phyloP scores from a whole-genome alignment of 2,329 filamentous ascomycete genomes.

The Septoria linicola region DNA sequence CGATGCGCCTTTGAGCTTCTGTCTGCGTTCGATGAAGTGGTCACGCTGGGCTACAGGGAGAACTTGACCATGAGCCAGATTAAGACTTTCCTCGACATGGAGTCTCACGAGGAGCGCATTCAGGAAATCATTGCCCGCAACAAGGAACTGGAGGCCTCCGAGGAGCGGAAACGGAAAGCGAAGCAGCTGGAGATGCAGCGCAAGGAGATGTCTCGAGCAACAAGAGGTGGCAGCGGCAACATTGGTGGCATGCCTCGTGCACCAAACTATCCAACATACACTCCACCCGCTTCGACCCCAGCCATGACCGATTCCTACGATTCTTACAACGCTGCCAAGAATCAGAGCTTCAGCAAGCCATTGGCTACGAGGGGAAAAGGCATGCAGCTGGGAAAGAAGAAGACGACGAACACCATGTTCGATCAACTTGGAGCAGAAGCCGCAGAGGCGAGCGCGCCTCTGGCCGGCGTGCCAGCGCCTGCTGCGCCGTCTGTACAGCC shows the following conservation, averaged over 20 bases:
- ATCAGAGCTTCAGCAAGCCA: slow-evolving; percentile 79
- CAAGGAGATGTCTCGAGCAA: slow-evolving; percentile 84
- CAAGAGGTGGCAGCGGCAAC: slow-evolving; percentile 48
- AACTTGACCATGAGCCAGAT: slow-evolving; percentile 96
- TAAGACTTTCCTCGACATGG: slow-evolving; percentile 99
- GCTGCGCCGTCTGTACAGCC: slow-evolving; percentile 50
- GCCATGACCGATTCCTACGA: slow-evolving; percentile 81
- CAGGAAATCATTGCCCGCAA: slow-evolving; percentile 96
- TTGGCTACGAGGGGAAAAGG: slow-evolving; percentile 84
- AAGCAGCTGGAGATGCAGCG: slow-evolving; percentile 99
- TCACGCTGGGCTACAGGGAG: slow-evolving; percentile 92
- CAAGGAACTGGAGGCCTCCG: slow-evolving; percentile 96
- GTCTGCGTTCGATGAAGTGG: slow-evolving; percentile 94
- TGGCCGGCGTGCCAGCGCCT: slow-evolving; percentile 58
- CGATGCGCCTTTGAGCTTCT: slow-evolving; percentile 95
- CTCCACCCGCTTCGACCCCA: slow-evolving; percentile 78
- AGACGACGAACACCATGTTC: slow-evolving; percentile 95
- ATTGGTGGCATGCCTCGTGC: slow-evolving; percentile 61
- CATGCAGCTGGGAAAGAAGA: slow-evolving; percentile 99
- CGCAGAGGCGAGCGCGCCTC: slow-evolving; percentile 68
- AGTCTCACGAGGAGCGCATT: slow-evolving; percentile 97
- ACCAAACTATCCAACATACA: slow-evolving; percentile 86
- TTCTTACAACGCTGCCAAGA: slow-evolving; percentile 95
- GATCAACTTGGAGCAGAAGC: slow-evolving; percentile 92
- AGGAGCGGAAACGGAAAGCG: slow-evolving; percentile 96